Percentiles rank a stretch among this genome's conserved stretches.
Conservation (phyloP, 1,139 yeast species). For the Zygoascus meyerae region DNA sequence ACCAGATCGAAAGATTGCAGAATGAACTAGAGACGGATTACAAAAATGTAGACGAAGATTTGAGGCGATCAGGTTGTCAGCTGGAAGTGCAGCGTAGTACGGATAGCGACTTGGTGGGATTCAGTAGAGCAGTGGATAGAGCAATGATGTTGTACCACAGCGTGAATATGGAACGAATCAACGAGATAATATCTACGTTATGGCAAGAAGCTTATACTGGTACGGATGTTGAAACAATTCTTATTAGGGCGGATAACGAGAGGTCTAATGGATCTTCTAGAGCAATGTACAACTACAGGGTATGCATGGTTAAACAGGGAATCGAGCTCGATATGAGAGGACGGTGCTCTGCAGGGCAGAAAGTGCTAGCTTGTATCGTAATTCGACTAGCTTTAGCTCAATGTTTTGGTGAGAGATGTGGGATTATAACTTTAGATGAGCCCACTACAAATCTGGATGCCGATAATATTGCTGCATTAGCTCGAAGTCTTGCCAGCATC, state of each 20-base stretch:
- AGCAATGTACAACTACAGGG: conserved; percentile 83
- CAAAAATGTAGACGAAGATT: conserved; percentile 55
- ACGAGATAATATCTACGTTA: conserved; percentile 75
- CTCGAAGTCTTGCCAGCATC: conserved; percentile 68
- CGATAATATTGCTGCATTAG: conserved; percentile 84
- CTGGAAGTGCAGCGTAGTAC: conserved; percentile 72
- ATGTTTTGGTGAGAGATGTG: conserved; percentile 92
- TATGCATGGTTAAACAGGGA: conserved; percentile 90
- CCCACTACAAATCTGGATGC: conserved; percentile 95
- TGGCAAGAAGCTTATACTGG: conserved; percentile 96
- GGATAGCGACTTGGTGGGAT: conserved; percentile 78
- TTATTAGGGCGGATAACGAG: conserved; percentile 75
- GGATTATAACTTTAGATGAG: conserved; percentile 93
- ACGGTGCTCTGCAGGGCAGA: conserved; percentile 96
- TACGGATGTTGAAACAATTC: conserved; percentile 88
- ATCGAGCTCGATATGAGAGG: conserved; percentile 97
- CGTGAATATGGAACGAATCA: conserved; percentile 88
- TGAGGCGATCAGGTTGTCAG: conserved; percentile 67
- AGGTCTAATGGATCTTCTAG: conserved; percentile 44
- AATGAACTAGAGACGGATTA: conserved; percentile 66
- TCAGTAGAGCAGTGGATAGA: conserved; percentile 79
- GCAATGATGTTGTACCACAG: conserved; percentile 94
- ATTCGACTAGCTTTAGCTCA: conserved; percentile 91
- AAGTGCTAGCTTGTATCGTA: conserved; percentile 86
- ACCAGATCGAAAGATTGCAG: conserved; percentile 54